A percentile compares a stretch with the other conserved stretches of the same genome.
Conservation (phyloP, 192 early-diverging fungal species). For the Umbelopsis sp. region DNA sequence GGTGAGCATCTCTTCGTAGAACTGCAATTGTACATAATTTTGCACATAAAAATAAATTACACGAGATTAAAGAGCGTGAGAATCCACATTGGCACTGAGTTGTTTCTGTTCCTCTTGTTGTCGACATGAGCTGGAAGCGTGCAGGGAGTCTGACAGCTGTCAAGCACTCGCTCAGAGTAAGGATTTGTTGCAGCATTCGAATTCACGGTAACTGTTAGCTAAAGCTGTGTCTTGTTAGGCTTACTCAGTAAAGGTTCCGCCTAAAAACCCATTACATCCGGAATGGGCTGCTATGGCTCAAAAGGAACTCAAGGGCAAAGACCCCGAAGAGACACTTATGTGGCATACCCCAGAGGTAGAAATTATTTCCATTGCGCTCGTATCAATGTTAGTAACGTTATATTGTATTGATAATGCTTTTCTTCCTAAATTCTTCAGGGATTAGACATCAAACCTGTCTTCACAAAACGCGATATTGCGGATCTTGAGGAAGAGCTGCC, state of each 20-base stretch:
- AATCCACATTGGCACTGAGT: not conserved
- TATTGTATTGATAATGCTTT: not conserved
- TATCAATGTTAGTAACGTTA: not conserved
- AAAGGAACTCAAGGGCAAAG: constrained; percentile 89
- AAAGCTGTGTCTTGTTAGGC: constrained; percentile 13
- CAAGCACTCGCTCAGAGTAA: constrained; percentile 6
- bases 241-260: not conserved
- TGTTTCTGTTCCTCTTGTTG: constrained; percentile 4
- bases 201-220: not conserved
- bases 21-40: not conserved
- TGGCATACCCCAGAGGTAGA: constrained; percentile 81
- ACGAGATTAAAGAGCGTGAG: constrained; percentile 2
- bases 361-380: not conserved
- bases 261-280: constrained; percentile 61
- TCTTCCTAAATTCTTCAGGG: constrained; percentile 46
- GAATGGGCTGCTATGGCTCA: constrained; percentile 74
- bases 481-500: constrained; percentile 71
- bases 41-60: not conserved
- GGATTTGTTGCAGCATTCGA: not conserved
- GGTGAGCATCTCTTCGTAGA: not conserved
- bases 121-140: constrained; percentile 17
- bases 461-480: constrained; percentile 72
- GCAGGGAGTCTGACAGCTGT: constrained; percentile 1
- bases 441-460: constrained; percentile 84
- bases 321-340: constrained; percentile 68